phyloP scores from a whole-genome alignment of 495 filamentous ascomycete species.

The Patellaria atrata region DNA sequence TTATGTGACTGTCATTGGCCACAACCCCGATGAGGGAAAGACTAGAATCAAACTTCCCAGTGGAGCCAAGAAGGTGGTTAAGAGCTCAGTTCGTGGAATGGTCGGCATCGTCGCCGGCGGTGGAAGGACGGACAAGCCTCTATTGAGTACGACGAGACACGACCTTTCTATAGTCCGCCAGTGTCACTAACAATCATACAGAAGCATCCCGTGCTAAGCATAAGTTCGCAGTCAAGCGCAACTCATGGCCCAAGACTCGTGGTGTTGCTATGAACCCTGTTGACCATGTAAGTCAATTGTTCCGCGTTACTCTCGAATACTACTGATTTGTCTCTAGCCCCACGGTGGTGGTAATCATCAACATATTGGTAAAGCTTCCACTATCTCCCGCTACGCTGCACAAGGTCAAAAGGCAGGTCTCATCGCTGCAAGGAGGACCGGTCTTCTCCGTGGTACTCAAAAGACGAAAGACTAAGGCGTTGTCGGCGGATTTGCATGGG shows the following conservation, averaged over 20 bases:
- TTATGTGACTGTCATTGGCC: slow-evolving; percentile 90
- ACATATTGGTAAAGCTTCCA: slow-evolving; percentile 99
- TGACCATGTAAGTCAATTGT: slow-evolving; percentile 62
- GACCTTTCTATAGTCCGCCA: slow-evolving; percentile 7
- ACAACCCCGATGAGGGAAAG: slow-evolving; percentile 95
- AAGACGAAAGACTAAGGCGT: slow-evolving; percentile 96
- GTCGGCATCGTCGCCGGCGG: slow-evolving; percentile 98
- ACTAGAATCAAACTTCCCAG: slow-evolving; percentile 98
- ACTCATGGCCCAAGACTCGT: slow-evolving; percentile 99
- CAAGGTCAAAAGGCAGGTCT: slow-evolving; percentile 99
- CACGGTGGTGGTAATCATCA: slow-evolving; percentile 99
- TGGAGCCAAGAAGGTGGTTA: slow-evolving; percentile 97
- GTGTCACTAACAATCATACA: slow-evolving; percentile 24
- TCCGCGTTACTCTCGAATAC: slow-evolving; percentile 19
- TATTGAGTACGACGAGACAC: slow-evolving; percentile 54
- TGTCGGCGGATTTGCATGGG: too few relatives aligned
- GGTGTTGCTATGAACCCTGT: slow-evolving; percentile 99
- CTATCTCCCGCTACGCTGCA: slow-evolving; percentile 92
- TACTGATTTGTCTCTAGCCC: slow-evolving; percentile 46
- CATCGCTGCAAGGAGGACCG: slow-evolving; percentile 96
- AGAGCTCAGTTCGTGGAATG: slow-evolving; percentile 86
- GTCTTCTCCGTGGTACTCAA: slow-evolving; percentile 98
- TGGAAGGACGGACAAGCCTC: slow-evolving; percentile 97
- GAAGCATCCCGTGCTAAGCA: slow-evolving; percentile 97
- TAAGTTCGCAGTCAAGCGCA: slow-evolving; percentile 99